phyloP scores from a whole-genome alignment of 306 rosid species.

The Cucumis cinereus region DNA sequence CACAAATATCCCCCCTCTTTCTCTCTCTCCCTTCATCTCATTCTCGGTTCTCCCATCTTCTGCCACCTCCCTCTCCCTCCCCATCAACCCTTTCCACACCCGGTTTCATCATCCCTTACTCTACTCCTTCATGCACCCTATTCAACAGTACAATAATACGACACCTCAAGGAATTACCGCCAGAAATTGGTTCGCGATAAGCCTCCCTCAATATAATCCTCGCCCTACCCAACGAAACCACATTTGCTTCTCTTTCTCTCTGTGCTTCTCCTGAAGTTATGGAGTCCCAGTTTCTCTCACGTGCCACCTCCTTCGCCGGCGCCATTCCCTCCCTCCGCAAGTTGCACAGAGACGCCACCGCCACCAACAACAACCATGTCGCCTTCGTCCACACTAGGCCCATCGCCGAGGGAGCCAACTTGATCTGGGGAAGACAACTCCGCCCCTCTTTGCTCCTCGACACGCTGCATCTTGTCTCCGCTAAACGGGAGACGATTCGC shows the following conservation, averaged over 20 bases:
- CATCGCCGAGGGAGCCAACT: slow-evolving; percentile 69
- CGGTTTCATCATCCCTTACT: neutral
- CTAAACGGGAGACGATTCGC: slow-evolving; percentile 28
- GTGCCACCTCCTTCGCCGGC: slow-evolving; percentile 42
- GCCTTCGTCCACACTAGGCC: slow-evolving; percentile 29
- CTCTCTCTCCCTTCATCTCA: neutral
- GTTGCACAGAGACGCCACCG: slow-evolving; percentile 21
- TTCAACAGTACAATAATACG: neutral
- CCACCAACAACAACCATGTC: neutral
- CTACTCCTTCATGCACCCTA: neutral
- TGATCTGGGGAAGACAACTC: slow-evolving; percentile 83
- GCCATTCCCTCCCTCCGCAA: slow-evolving; percentile 31
- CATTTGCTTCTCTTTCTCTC: neutral
- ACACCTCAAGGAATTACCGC: neutral
- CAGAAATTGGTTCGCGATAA: neutral
- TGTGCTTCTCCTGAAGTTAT: slow-evolving; percentile 8
- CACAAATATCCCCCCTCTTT: neutral
- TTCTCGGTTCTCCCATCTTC: neutral
- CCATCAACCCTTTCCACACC: neutral
- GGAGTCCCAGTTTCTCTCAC: slow-evolving; percentile 95
- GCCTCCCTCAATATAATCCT: slow-evolving; percentile 11
- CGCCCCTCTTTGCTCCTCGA: slow-evolving; percentile 59
- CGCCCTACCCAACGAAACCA: neutral
- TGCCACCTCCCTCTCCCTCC: neutral
- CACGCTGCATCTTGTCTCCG: neutral